phyloP scores from a whole-genome alignment of 257 asterid species.

The Lycium barbarum region DNA sequence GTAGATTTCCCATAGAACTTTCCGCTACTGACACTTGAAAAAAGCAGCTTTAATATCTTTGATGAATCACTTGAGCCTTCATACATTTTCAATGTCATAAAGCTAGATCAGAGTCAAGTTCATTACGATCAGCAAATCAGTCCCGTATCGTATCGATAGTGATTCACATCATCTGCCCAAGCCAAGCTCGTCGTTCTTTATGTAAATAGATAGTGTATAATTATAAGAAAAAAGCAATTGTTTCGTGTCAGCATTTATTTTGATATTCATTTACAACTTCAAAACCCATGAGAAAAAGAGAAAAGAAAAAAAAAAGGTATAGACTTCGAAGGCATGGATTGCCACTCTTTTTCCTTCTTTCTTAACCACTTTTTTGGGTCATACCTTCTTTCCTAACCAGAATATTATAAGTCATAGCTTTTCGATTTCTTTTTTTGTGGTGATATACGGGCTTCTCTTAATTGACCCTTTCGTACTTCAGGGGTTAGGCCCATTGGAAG shows the following conservation, averaged over 20 bases:
- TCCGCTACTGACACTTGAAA: too few relatives aligned
- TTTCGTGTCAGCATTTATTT: too few relatives aligned
- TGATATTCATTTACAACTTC: background rate
- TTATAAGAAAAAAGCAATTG: too few relatives aligned
- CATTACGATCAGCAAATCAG: background rate
- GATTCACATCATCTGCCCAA: background rate
- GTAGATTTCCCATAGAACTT: too few relatives aligned
- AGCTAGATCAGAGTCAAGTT: too few relatives aligned
- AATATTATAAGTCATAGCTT: background rate
- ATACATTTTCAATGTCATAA: too few relatives aligned
- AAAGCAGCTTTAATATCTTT: too few relatives aligned
- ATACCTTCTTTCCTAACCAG: background rate
- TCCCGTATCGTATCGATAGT: background rate
- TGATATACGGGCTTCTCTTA: background rate
- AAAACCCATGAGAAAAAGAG: background rate
- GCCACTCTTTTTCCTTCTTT: background rate
- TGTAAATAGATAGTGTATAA: too few relatives aligned
- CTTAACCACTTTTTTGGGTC: background rate
- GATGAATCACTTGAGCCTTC: too few relatives aligned
- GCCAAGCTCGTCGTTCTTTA: background rate
- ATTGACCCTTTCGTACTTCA: background rate
- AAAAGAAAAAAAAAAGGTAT: background rate
- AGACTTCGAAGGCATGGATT: background rate
- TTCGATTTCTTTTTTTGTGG: background rate
- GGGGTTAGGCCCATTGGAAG: background rate